A percentile compares a stretch with the other conserved stretches of the same genome.
These are phyloP conservation scores for Ogataea salicorniae DNA, from an alignment of 805 yeast species.

Conservation along the genomic window DNA sequence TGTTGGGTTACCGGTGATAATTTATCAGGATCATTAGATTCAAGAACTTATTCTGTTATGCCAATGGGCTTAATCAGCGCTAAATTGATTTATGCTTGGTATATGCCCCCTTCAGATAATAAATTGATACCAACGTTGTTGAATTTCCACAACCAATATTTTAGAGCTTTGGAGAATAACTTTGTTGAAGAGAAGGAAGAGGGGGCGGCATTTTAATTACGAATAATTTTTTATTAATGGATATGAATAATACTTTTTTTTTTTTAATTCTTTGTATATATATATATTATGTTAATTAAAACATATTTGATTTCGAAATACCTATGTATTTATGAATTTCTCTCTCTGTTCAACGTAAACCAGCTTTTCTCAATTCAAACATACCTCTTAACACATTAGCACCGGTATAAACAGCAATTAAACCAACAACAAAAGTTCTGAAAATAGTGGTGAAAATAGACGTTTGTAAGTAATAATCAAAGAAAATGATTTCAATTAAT, in stretches of 20 bases:
- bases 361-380: constrained; percentile 25
- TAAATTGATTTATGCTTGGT: constrained; percentile 70
- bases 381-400: constrained; percentile 52
- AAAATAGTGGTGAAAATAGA: constrained; percentile 57
- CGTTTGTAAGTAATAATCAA: constrained; percentile 53
- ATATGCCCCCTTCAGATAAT: constrained; percentile 13
- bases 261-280: neutral
- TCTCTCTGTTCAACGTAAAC: constrained; percentile 13
- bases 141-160: constrained; percentile 40
- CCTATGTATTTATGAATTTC: neutral
- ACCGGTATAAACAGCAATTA: constrained; percentile 56
- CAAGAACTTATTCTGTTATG: constrained; percentile 82
- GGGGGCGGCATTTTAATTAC: neutral
- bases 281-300: no score
- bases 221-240: neutral
- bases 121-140: constrained; percentile 28
- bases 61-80: constrained; percentile 89
- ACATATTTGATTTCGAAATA: no score
- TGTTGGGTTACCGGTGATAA: constrained; percentile 98
- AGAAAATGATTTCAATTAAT: constrained; percentile 48
- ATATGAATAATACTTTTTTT: neutral
- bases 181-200: constrained; percentile 33
- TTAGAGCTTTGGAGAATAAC: constrained; percentile 50
- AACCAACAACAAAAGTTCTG: constrained; percentile 42
- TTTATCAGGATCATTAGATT: constrained; percentile 78